Conservation (phyloP, 2,329 filamentous ascomycete species). For the Purpureocillium lavendulum region DNA sequence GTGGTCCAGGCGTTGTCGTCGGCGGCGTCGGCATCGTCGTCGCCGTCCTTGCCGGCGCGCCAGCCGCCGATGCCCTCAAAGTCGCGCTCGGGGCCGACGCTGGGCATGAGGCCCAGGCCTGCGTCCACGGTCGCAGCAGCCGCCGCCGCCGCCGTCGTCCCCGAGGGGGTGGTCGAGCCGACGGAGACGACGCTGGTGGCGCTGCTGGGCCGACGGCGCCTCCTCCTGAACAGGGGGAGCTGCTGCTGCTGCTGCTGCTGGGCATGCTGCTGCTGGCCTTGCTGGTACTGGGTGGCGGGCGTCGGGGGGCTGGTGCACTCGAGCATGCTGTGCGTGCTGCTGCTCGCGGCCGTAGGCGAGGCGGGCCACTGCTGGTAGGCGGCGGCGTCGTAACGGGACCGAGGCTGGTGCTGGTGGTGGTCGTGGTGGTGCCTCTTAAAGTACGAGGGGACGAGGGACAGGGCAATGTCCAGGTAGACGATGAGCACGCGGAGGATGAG, state of each 20-base stretch:
- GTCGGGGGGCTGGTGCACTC: slow-evolving; percentile 8
- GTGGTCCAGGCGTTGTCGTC: slow-evolving; percentile 42
- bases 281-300: no score
- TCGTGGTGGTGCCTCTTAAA: slow-evolving; percentile 26
- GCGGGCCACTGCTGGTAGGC: slow-evolving; percentile 6
- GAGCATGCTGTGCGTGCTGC: slow-evolving; percentile 9
- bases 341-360: slow-evolving; percentile 11
- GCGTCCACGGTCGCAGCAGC: slow-evolving; percentile 24
- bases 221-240: slow-evolving; percentile 11
- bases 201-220: slow-evolving; percentile 26
- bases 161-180: slow-evolving; percentile 18
- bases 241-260: slow-evolving; percentile 4
- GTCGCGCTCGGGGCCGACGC: slow-evolving; percentile 43
- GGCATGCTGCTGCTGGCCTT: no score
- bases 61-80: slow-evolving; percentile 54
- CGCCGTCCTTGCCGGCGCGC: slow-evolving; percentile 37
- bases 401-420: slow-evolving; percentile 5
- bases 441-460: slow-evolving; percentile 49
- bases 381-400: slow-evolving; percentile 9
- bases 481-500: slow-evolving; percentile 52
- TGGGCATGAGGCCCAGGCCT: slow-evolving; percentile 33
- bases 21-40: slow-evolving; percentile 31
- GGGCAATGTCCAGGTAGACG: slow-evolving; percentile 54
- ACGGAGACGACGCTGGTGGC: slow-evolving; percentile 20
- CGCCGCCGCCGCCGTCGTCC: no score